Conservation (phyloP, 768 basidiomycete genomes). For the Amanita molliuscula region DNA sequence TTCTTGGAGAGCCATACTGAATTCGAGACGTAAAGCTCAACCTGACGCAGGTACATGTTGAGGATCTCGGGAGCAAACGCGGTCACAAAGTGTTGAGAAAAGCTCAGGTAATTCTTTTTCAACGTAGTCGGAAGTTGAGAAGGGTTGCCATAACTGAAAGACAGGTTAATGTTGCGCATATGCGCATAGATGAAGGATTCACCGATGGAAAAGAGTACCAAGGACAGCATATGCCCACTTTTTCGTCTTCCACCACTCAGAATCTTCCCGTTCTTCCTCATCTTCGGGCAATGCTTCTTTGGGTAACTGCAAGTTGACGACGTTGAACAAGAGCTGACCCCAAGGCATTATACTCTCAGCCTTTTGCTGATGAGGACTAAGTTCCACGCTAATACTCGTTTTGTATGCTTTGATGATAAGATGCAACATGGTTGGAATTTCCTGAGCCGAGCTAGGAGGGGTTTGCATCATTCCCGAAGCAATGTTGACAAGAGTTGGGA, state of each 20-base stretch:
- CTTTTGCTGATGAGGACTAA: conserved; percentile 67
- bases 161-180: neutral
- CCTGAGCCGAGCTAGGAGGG: conserved; percentile 52
- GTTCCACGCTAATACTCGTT: conserved; percentile 64
- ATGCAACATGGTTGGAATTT: conserved; percentile 77
- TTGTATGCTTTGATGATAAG: conserved; percentile 84
- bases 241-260: conserved; percentile 88
- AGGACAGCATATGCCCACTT: conserved; percentile 88
- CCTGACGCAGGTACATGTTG: conserved; percentile 62
- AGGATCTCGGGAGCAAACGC: conserved; percentile 83
- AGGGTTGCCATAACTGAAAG: conserved; percentile 68
- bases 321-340: conserved; percentile 74
- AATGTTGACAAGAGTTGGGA: conserved; percentile 70
- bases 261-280: conserved; percentile 65
- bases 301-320: conserved; percentile 66
- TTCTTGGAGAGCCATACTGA: conserved; percentile 77
- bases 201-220: conserved; percentile 72
- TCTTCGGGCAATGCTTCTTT: conserved; percentile 56
- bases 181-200: neutral
- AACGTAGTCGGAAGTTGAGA: conserved; percentile 72
- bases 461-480: conserved; percentile 58
- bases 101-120: conserved; percentile 56
- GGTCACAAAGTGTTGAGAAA: conserved; percentile 69
- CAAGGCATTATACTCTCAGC: conserved; percentile 74
- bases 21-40: conserved; percentile 63